Evolutionary conservation across 495 filamentous ascomycete genomes (phyloP).

Genomic region (Penicillium bovifimosum): DNA sequence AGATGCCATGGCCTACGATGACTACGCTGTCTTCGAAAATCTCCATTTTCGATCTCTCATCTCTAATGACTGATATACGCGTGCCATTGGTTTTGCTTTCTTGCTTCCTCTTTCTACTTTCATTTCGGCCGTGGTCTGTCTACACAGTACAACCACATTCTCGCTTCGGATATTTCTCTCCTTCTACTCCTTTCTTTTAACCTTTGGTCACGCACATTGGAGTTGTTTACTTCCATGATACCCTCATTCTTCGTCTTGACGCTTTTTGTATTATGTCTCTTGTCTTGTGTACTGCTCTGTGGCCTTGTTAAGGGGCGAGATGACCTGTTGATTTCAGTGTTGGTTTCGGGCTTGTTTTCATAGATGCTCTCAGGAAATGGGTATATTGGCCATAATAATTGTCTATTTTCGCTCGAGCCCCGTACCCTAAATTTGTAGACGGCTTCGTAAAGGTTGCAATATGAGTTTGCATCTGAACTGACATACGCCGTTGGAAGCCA

Average conservation of each 20-base stretch:
- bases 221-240: slow-evolving; percentile 12
- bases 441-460: too few species aligned
- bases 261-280: slow-evolving; percentile 12
- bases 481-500: too few species aligned
- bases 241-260: slow-evolving; percentile 14
- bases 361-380: too few species aligned
- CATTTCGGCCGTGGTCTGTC: neutral
- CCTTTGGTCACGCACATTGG: slow-evolving; percentile 3
- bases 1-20: neutral
- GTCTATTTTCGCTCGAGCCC: too few species aligned
- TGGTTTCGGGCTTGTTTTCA: too few species aligned
- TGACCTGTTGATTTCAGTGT: neutral
- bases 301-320: neutral
- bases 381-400: too few species aligned
- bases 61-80: slow-evolving; percentile 24
- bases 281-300: neutral
- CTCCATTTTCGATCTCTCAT: slow-evolving; percentile 23
- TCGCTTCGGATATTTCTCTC: neutral
- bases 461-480: too few species aligned
- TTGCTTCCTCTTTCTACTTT: neutral
- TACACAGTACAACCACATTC: slow-evolving; percentile 3
- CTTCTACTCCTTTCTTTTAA: neutral
- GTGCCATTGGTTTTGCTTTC: neutral
- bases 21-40: neutral
- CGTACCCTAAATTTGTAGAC: too few species aligned